Base-by-base conservation (phyloP, 2,329 filamentous ascomycete genomes). In the Colletotrichum gigasporum region DNA sequence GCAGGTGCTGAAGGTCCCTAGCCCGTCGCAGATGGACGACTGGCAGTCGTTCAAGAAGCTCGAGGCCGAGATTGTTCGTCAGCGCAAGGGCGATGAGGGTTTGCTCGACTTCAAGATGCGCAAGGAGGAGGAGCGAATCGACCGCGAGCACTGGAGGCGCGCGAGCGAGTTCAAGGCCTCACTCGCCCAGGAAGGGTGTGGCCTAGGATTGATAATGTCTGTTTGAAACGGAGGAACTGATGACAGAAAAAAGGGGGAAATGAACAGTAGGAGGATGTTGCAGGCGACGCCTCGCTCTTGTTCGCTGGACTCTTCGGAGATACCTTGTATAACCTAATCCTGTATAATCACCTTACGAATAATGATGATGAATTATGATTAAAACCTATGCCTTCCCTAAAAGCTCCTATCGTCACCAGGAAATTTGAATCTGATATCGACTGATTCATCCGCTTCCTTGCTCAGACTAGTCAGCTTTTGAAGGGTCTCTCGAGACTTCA, bases 1-100 rank as follows among this genome's bases (percentile, higher is more conserved):
- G 7, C 74, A 81, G 5, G 67, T 87, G 8, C 66, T 72, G n/a
- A 60, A 68, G n/a, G 76, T 85, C 11, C 86, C 86, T 0, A 77
- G 71, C 10, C 85, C 85, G 2, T 85, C 84, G 2, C 83, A 88
- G 70, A 67, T 85, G 5, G 86, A 88, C 63, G 85, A 88, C 62
- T 88, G 83, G 85, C 63, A 74, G 2, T 69, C 85, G 8, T 87
- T 82, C 71, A 76, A 84, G 67, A 81, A 79, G 66, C 18, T 65
- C 37, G 65, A 68, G 53, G 52, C 61, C 32, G 66, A 68, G 39
- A 63, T 60, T 24, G 42, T 67, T 6, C 59, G 61, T 18, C 65
- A 58, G 56, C 32, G 60, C 18, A 67, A 65, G 55, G 66, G 66
- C 14, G 53, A 63, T n/a, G 42, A 59, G n/a, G 63, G 59, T 24